These are phyloP conservation scores for Tolypocladium paradoxum DNA, from an alignment of 2,329 filamentous ascomycete genomes.

Conservation along the genomic window DNA sequence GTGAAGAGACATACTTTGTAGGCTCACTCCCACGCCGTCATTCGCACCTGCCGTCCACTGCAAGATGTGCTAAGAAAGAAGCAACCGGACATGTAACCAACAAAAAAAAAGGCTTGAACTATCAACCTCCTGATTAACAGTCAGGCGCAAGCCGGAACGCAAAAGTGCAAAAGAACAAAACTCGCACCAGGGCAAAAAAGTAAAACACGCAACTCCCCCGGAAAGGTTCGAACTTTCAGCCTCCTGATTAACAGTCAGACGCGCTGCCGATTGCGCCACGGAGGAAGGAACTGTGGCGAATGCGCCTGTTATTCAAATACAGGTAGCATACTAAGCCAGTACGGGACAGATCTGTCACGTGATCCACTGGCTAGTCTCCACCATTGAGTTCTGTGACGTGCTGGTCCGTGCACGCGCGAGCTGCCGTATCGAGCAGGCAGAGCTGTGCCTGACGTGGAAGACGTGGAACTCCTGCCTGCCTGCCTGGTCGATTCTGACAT, in stretches of 20 bases:
- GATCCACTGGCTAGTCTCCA: no score
- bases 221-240: conserved; percentile 12
- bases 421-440: conserved; percentile 16
- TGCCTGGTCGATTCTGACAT: conserved; percentile 2
- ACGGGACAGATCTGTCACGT: no score
- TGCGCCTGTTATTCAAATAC: background rate
- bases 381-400: no score
- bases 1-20: no score
- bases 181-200: no score
- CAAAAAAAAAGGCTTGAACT: conserved; percentile 1
- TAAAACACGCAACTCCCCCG: conserved; percentile 3
- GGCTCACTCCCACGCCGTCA: no score
- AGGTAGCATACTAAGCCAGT: background rate
- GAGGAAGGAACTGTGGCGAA: conserved; percentile 6
- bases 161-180: no score
- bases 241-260: conserved; percentile 44
- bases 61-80: background rate
- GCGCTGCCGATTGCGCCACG: conserved; percentile 45
- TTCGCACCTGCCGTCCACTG: no score
- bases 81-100: no score
- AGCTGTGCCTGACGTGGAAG: conserved; percentile 37
- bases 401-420: background rate
- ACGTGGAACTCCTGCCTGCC: conserved; percentile 15
- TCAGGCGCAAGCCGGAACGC: no score
- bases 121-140: background rate